Evolutionary conservation across 768 basidiomycete genomes (phyloP).

Genomic region (Leccinellum luteum): DNA sequence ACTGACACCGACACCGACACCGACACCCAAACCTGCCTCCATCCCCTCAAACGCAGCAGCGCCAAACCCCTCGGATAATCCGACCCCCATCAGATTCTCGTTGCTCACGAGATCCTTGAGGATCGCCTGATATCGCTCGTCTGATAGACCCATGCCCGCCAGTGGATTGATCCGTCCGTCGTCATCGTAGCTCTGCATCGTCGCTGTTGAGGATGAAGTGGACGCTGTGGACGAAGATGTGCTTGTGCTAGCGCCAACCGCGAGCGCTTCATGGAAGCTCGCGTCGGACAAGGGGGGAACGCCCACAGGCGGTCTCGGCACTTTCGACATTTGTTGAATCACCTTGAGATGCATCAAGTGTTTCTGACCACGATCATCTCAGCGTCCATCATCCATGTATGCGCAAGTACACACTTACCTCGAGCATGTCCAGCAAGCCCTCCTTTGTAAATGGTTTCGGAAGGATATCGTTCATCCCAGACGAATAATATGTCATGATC

Average conservation of each 20-base stretch:
- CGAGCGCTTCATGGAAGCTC: slow-evolving; percentile 54
- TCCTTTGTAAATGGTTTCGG: slow-evolving; percentile 98
- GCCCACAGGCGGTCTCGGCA: slow-evolving; percentile 61
- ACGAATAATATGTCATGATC: slow-evolving; percentile 72
- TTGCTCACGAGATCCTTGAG: slow-evolving; percentile 69
- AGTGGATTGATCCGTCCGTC: slow-evolving; percentile 76
- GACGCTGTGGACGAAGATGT: neutral
- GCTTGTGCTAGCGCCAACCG: slow-evolving; percentile 33
- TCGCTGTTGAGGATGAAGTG: slow-evolving; percentile 17
- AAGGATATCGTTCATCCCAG: slow-evolving; percentile 94
- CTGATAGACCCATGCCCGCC: slow-evolving; percentile 82
- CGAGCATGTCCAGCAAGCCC: slow-evolving; percentile 87
- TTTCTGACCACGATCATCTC: slow-evolving; percentile 46
- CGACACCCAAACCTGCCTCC: slow-evolving; percentile 9
- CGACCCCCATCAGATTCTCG: slow-evolving; percentile 52
- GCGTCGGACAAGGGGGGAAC: slow-evolving; percentile 57
- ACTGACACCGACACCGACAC: neutral
- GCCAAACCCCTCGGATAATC: slow-evolving; percentile 28
- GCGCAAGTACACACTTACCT: slow-evolving; percentile 44
- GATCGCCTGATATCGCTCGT: slow-evolving; percentile 83
- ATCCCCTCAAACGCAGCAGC: slow-evolving; percentile 15
- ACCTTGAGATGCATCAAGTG: slow-evolving; percentile 85
- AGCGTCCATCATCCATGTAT: neutral
- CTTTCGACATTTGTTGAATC: slow-evolving; percentile 70
- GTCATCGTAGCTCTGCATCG: slow-evolving; percentile 31